phyloP scores from a whole-genome alignment of 2,329 filamentous ascomycete species.

The Monilinia aucupariae region DNA sequence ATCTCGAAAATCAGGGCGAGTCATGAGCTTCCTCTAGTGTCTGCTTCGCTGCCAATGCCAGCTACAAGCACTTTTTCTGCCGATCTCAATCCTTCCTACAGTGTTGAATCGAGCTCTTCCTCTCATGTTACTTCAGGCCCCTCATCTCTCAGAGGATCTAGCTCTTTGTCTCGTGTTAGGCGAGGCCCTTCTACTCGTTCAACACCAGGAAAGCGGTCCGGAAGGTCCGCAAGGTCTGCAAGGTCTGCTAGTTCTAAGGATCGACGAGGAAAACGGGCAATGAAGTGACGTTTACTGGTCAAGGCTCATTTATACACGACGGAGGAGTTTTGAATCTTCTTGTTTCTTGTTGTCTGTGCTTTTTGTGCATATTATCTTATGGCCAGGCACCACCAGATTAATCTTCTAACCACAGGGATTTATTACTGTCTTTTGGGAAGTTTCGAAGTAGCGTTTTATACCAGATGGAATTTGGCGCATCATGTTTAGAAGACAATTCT shows the following conservation, averaged over 20 bases:
- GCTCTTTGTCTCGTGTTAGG: conserved; percentile 6
- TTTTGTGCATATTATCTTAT: conserved; percentile 14
- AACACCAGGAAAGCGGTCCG: conserved; percentile 21
- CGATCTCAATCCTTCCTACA: conserved; percentile 17
- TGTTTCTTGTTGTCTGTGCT: conserved; percentile 1
- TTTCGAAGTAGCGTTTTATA: conserved; percentile 12
- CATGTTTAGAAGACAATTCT: conserved; percentile 6
- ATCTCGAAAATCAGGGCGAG: conserved; percentile 9
- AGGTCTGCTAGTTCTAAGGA: conserved; percentile 24
- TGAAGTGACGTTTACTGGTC: conserved; percentile 27
- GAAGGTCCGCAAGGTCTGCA: conserved; percentile 16
- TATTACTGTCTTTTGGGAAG: conserved; percentile 4
- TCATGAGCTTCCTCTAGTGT: neutral
- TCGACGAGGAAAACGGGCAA: conserved; percentile 27
- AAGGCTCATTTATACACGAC: neutral
- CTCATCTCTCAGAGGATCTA: neutral
- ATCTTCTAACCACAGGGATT: conserved; percentile 1
- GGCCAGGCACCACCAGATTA: conserved; percentile 15
- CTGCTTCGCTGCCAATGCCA: neutral
- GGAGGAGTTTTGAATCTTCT: neutral
- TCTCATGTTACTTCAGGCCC: neutral
- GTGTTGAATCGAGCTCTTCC: conserved; percentile 2
- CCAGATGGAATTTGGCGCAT: conserved; percentile 12
- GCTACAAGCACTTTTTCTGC: neutral
- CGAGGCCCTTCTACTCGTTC: conserved; percentile 12